Base-by-base conservation (phyloP, 176 grass and related monocot genomes). In the Microstegium vimineum region DNA sequence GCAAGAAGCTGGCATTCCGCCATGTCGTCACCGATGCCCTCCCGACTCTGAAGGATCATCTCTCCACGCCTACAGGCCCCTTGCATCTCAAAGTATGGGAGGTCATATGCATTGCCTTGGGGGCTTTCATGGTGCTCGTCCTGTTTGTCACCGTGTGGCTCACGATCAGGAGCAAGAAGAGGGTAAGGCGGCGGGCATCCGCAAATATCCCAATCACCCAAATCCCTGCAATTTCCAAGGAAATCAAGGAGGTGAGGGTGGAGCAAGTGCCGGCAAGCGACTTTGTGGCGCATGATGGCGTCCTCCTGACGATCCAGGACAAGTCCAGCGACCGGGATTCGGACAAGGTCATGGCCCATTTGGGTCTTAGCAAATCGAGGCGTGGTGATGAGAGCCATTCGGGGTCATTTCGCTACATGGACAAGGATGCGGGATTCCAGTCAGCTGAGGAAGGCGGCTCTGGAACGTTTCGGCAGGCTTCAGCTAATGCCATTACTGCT, bases 81-180 rank as follows among this genome's bases (percentile, higher is more conserved):
- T 84, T 90, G 65, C 93, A 94, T 68, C 93, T 99, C 74, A 94
- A 99, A 91, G 46, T 99, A 94, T 99, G 96, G 96, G 87, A 95
- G 78, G 82, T 95, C 62, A 80, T 99, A 57, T 88, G 91, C 62
- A 90, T 99, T 72, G 75, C 83, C 76, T 77, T 99, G 79, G 93
- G 87, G 17, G 90, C 66, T 32, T 95, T 90, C 83, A 95, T 94
- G 77, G 41, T 95, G 81, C 72, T 90, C 6, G 72, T 93, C 80
- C 90, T 99, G 68, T 87, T 93, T 28, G 25, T 94, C 31, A 80
- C 90, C 25, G 82, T 95, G 49, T 99, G 93, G 75, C 79, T 94
- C 60, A 95, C 92, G 34, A 81, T 90, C 36, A 54, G 83, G 91
- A 91, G 89, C 81, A 87, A 84, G 79, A 99, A 90, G 67, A 90